Evolutionary conservation across 768 basidiomycete genomes (phyloP).

Genomic region (Leccinum subtestaceum): DNA sequence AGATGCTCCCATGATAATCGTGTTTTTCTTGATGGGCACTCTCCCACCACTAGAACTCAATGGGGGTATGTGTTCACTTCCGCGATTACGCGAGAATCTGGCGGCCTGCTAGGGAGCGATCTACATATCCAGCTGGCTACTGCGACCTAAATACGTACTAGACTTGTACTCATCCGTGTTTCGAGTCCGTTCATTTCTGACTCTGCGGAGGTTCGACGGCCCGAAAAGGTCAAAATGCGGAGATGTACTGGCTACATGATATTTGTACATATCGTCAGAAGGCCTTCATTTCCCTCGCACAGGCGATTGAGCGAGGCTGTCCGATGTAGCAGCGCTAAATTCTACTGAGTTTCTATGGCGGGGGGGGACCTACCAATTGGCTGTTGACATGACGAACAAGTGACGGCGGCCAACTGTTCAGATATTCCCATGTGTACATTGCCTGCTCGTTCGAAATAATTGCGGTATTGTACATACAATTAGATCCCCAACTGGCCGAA

Average conservation of each 20-base stretch:
- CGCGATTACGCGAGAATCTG: slow-evolving; percentile 27
- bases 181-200: slow-evolving; percentile 28
- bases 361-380: slow-evolving; percentile 1
- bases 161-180: slow-evolving; percentile 10
- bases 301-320: slow-evolving; percentile 5
- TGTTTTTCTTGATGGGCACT: slow-evolving; percentile 3
- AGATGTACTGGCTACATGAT: slow-evolving; percentile 24
- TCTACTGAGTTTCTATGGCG: slow-evolving; percentile 10
- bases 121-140: slow-evolving; percentile 20
- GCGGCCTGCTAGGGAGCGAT: slow-evolving; percentile 15
- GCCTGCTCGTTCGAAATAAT: slow-evolving; percentile 9
- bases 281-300: slow-evolving; percentile 18
- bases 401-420: not conserved
- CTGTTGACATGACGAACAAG: slow-evolving; percentile 23
- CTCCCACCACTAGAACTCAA: slow-evolving; percentile 8
- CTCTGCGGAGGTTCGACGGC: slow-evolving; percentile 32
- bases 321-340: slow-evolving; percentile 11
- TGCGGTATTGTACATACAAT: not conserved
- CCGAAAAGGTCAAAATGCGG: slow-evolving; percentile 26
- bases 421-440: not conserved
- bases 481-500: slow-evolving; percentile 1
- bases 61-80: slow-evolving; percentile 23
- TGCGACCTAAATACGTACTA: slow-evolving; percentile 20
- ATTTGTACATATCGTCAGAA: slow-evolving; percentile 15
- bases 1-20: not conserved